phyloP scores from a whole-genome alignment of 257 asterid species.

The Avicennia marina region DNA sequence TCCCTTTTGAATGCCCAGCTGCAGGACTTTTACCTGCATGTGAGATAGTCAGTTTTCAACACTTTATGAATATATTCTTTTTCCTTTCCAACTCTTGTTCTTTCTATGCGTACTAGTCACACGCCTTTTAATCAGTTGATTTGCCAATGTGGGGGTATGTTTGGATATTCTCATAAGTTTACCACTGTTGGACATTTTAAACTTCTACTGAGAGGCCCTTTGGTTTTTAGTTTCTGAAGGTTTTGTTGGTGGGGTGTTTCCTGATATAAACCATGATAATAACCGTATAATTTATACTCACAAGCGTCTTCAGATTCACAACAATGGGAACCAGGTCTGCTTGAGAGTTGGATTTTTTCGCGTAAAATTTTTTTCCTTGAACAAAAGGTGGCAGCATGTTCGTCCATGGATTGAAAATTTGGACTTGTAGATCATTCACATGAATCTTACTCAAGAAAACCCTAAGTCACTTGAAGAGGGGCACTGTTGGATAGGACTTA shows the following conservation, averaged over 20 bases:
- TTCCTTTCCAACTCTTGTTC: conserved; percentile 27
- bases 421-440: conserved; percentile 83
- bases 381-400: neutral
- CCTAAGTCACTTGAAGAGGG: conserved; percentile 84
- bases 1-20: no score
- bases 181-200: neutral
- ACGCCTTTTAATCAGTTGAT: conserved; percentile 63
- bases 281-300: conserved; percentile 57
- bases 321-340: conserved; percentile 58
- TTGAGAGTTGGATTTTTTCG: neutral
- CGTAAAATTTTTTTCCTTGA: neutral
- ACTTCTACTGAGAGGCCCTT: conserved; percentile 16
- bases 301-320: conserved; percentile 45
- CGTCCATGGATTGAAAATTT: neutral
- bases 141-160: conserved; percentile 96
- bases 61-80: neutral
- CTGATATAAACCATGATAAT: conserved; percentile 43
- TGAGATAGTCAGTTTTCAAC: neutral
- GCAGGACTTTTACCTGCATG: no score
- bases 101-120: conserved; percentile 16
- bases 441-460: conserved; percentile 81
- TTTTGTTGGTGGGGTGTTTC: conserved; percentile 50
- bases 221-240: conserved; percentile 44
- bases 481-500: conserved; percentile 70
- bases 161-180: conserved; percentile 5